phyloP scores from a whole-genome alignment of 73 alveolate species.

The Paramecium caudatum region DNA sequence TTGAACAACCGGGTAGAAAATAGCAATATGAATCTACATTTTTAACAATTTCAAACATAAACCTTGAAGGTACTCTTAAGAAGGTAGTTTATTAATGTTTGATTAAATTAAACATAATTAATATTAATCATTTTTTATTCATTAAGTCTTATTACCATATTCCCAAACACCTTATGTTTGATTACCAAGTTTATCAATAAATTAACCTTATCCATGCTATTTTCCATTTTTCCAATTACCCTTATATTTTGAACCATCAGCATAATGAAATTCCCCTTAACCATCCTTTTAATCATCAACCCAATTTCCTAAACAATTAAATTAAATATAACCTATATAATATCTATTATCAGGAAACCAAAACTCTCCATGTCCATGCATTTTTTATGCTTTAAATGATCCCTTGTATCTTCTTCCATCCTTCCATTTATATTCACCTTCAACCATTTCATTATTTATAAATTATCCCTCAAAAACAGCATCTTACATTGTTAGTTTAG shows the following conservation, averaged over 20 bases:
- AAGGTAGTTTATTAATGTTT: conserved; percentile 44
- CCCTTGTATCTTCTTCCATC: conserved; percentile 77
- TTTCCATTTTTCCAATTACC: conserved; percentile 36
- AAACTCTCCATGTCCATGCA: conserved; percentile 82
- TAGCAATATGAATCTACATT: conserved; percentile 31
- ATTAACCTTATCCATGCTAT: conserved; percentile 23
- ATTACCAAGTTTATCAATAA: not conserved
- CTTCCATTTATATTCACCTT: conserved; percentile 69
- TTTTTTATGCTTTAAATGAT: conserved; percentile 72
- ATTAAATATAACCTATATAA: conserved; percentile 78
- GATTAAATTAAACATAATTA: conserved; percentile 14
- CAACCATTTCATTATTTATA: conserved; percentile 76
- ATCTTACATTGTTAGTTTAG: conserved; percentile 81
- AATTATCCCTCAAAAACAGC: conserved; percentile 86
- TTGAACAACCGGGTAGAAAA: conserved; percentile 49
- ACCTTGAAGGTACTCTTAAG: not conserved
- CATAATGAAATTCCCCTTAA: conserved; percentile 52
- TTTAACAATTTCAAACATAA: conserved; percentile 25
- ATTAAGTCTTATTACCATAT: not conserved
- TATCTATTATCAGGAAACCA: conserved; percentile 78
- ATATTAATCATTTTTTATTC: not conserved
- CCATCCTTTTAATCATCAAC: conserved; percentile 32
- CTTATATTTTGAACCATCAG: conserved; percentile 17
- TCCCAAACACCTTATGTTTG: conserved; percentile 7
- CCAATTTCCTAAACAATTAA: not conserved